Evolutionary conservation across 257 asterid genomes (phyloP), one percentile per base, ranked within the genome.

Genomic region (Solanum piurae): DNA sequence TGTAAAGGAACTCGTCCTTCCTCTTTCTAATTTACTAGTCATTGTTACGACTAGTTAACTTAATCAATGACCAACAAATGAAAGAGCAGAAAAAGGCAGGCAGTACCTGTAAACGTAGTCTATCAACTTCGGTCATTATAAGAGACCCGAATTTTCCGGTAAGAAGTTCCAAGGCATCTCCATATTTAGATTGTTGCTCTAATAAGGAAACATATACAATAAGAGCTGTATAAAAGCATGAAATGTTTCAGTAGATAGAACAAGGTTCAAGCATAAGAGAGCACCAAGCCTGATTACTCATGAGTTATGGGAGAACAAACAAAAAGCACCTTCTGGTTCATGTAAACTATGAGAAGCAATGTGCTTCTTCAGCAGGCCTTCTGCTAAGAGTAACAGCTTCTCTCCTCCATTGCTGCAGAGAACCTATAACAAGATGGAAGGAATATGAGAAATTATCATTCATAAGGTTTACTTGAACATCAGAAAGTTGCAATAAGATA

Each of bases 281-380:
- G 20, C 44, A 86, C 27, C 36, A 29, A 87, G 75, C 87, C 86
- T 87, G 83, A 90, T 87, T 44, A 86, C 71, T 87, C 52, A 88
- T 79, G 40, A 55, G 42, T 86, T 76, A 82, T 77, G 86, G 89
- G 88, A 89, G 88, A 86, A 88, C 69, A 84, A 44, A 42, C 83
- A 74, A 73, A 86, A 25, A 60, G 71, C 76, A 95, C 99, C 99
- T 96, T 96, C 99, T 33, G 98, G 98, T 89, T 97, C 99, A 83
- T 94, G 99, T 92, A 97, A 92, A 88, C 98, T 92, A 89, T 95
- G 98, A 79, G 99, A 90, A 83, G 95, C 93, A 90, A 95, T 94
- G 89, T 97, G 99, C 94, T 95, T 97, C 96, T 95, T 97, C 90
- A 97, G 97, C 90, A 96, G 89, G 80, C 97, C 99, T 93, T 97